Evolutionary conservation across 2,329 filamentous ascomycete species (phyloP).

Genomic region (Xylariales sp.): DNA sequence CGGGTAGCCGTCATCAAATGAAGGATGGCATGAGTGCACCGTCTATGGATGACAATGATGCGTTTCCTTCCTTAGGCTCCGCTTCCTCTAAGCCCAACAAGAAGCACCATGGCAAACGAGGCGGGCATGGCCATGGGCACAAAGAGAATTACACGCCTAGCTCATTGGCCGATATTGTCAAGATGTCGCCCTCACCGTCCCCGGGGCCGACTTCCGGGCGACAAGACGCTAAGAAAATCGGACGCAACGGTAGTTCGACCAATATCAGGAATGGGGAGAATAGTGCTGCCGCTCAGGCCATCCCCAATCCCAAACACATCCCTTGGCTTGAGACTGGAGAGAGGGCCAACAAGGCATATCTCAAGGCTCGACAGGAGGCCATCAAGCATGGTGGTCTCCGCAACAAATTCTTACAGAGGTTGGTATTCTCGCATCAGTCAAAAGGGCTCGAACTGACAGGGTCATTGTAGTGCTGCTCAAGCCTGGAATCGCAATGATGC

Average conservation of each 20-base stretch:
- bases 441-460: too few relatives aligned
- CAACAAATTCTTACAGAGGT: conserved; percentile 97
- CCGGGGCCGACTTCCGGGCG: conserved; percentile 47
- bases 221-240: conserved; percentile 55
- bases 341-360: conserved; percentile 84
- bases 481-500: conserved; percentile 99
- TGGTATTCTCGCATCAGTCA: conserved; percentile 19
- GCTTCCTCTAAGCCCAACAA: conserved; percentile 72
- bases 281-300: conserved; percentile 75
- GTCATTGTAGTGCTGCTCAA: conserved; percentile 79
- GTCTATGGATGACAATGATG: conserved; percentile 88
- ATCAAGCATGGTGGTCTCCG: conserved; percentile 95
- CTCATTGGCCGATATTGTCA: conserved; percentile 89
- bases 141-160: conserved; percentile 67
- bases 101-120: conserved; percentile 89
- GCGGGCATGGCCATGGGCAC: conserved; percentile 67
- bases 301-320: conserved; percentile 83
- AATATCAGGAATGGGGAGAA: conserved; percentile 68
- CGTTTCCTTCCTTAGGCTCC: conserved; percentile 84
- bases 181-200: conserved; percentile 85
- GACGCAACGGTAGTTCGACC: conserved; percentile 60
- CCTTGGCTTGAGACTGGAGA: conserved; percentile 96
- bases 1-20: conserved; percentile 70
- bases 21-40: conserved; percentile 64
- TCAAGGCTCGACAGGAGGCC: conserved; percentile 91